Base-by-base conservation (phyloP, 805 yeast species). In the Metschnikowia aberdeeniae region DNA sequence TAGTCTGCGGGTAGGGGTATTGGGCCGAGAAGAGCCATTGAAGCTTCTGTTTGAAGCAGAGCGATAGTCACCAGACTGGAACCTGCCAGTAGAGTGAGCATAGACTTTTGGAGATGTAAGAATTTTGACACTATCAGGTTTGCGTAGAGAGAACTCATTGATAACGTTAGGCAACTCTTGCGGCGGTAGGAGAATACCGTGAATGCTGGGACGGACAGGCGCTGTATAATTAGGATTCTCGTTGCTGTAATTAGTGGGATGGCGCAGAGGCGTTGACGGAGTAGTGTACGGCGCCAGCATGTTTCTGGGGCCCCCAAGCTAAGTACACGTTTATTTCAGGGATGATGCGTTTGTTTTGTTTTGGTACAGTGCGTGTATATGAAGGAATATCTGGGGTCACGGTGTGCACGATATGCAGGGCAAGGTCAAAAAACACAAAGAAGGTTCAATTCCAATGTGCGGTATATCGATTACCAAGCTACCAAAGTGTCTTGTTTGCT, bases 101-200 rank as follows among this genome's bases (percentile, higher is more conserved):
- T 37, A 7, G 4, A 12, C 17, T 3, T 37, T 37, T 13, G 40
- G 40, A 10, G 40, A 37, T 1, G 40, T 28, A n/a, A 37, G 30
- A 1, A 37, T 24, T 20, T 37, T 37, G 8, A 19, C 28, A 3
- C 20, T 19, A 31, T 43, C 44, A 11, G 44, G 37, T 17, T 44
- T 36, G 6, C 52, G 49, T 45, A 46, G 47, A 4, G 48, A 43
- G 40, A 52, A 35, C 20, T 43, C 50, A 11, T 43, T 35, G 9
- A 54, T 32, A 5, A 52, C 54, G 3, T 51, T 49, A 12, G 56
- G 54, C 8, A 60, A 50, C 43, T 56, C 58, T 11, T 55, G 55
- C 2, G 62, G 63, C 17, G 63, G 63, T 13, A 60, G 54, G 28
- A 47, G 58, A 6, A 59, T 46, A 9, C 41, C 43, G 17, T 45